A percentile compares a stretch with the other conserved stretches of the same genome.
Evolutionary conservation across 2,329 filamentous ascomycete genomes (phyloP).

Genomic region (Ceratocystis papillata): DNA sequence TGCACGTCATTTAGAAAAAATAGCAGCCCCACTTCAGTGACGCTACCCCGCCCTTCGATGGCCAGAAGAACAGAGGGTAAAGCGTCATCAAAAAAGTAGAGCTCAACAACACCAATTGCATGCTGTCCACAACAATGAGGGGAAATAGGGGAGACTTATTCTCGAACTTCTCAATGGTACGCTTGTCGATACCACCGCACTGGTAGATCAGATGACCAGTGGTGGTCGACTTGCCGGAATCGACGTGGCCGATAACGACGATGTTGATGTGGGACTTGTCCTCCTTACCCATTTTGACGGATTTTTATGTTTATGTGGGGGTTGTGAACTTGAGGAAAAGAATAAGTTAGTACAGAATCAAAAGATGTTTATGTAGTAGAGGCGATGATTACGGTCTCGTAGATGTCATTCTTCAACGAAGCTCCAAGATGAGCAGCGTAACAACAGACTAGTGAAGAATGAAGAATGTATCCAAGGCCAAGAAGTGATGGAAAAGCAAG

Average conservation of each 20-base stretch:
- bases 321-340: slow-evolving; percentile 16
- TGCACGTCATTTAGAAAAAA: neutral
- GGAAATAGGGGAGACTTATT: slow-evolving; percentile 49
- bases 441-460: neutral
- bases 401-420: too few species aligned
- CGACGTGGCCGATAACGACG: slow-evolving; percentile 98
- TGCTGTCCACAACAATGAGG: neutral
- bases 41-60: neutral
- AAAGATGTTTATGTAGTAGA: neutral
- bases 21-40: neutral
- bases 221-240: slow-evolving; percentile 98
- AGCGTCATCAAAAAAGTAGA: neutral
- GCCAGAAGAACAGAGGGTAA: neutral
- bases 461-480: neutral
- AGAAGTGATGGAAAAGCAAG: neutral
- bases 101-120: neutral
- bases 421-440: too few species aligned
- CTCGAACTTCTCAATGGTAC: slow-evolving; percentile 99
- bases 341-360: slow-evolving; percentile 1
- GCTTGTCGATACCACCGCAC: slow-evolving; percentile 99
- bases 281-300: slow-evolving; percentile 58
- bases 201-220: slow-evolving; percentile 98
- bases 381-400: neutral
- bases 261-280: slow-evolving; percentile 95
- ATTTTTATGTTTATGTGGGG: slow-evolving; percentile 23